A percentile compares a stretch with the other conserved stretches of the same genome.
phyloP scores from a whole-genome alignment of 108 stramenopile genomes.

The Schizochytrium sp. region DNA sequence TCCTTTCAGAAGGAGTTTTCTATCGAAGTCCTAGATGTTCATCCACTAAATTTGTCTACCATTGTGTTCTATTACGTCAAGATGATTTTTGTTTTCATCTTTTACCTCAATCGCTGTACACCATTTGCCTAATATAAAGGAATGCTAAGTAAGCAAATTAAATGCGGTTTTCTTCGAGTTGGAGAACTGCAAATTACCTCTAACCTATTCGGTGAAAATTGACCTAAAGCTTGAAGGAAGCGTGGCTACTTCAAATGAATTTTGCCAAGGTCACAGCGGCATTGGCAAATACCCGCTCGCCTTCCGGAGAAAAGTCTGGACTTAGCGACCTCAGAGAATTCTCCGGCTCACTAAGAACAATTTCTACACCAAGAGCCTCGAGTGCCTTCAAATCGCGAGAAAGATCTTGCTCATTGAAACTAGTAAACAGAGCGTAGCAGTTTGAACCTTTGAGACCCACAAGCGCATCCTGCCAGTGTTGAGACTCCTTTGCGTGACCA shows the following conservation, averaged over 20 bases:
- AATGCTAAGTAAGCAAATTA: no score
- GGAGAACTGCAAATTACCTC: no score
- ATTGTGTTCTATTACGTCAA: no score
- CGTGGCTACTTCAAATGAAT: neutral
- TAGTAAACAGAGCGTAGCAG: neutral
- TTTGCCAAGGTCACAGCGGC: neutral
- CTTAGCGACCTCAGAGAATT: slow-evolving; percentile 39
- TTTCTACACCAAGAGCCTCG: neutral
- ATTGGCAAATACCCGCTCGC: slow-evolving; percentile 21
- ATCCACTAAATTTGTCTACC: no score
- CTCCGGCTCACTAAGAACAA: neutral
- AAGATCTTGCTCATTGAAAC: slow-evolving; percentile 35
- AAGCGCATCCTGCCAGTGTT: neutral
- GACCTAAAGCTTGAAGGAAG: no score
- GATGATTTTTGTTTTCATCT: no score
- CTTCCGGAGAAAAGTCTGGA: neutral
- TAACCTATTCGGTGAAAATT: no score
- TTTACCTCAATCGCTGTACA: no score
- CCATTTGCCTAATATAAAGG: no score
- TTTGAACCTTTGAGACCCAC: neutral
- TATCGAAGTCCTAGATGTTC: no score
- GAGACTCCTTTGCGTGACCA: slow-evolving; percentile 7
- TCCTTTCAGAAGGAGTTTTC: no score
- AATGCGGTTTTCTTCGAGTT: no score
- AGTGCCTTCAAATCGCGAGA: neutral